phyloP scores from a whole-genome alignment of 106 monocot species.

The Iris macrosiphon region DNA sequence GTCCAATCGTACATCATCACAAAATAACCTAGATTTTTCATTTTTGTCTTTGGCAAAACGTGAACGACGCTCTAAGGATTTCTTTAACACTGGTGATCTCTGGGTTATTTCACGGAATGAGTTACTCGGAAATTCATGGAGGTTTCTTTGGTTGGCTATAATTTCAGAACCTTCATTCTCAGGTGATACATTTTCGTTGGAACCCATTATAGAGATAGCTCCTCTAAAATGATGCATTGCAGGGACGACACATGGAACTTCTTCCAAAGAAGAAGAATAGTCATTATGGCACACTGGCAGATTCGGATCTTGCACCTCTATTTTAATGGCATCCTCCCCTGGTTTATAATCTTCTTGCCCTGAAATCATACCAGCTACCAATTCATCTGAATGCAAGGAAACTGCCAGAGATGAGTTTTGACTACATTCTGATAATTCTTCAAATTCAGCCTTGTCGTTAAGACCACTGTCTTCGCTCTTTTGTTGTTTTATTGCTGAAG shows the following conservation, averaged over 20 bases:
- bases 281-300: conserved; percentile 6
- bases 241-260: conserved; percentile 5
- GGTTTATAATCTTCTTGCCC: conserved; percentile 20
- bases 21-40: conserved; percentile 10
- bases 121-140: conserved; percentile 14
- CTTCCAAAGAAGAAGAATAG: conserved; percentile 14
- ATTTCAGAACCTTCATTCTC: conserved; percentile 14
- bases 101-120: conserved; percentile 9
- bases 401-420: conserved; percentile 30
- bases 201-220: conserved; percentile 7
- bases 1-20: conserved; percentile 1
- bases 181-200: conserved; percentile 7
- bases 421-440: conserved; percentile 54
- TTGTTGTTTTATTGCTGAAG: conserved; percentile 18
- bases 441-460: conserved; percentile 30
- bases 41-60: conserved; percentile 11
- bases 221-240: not conserved
- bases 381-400: conserved; percentile 42
- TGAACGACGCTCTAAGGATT: not conserved
- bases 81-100: not conserved
- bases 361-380: conserved; percentile 13
- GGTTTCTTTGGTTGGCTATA: not conserved
- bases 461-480: conserved; percentile 21
- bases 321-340: conserved; percentile 16
- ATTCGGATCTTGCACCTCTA: conserved; percentile 11